Base-by-base conservation (phyloP, 106 monocot species). In the Acanthochlamys bracteata region DNA sequence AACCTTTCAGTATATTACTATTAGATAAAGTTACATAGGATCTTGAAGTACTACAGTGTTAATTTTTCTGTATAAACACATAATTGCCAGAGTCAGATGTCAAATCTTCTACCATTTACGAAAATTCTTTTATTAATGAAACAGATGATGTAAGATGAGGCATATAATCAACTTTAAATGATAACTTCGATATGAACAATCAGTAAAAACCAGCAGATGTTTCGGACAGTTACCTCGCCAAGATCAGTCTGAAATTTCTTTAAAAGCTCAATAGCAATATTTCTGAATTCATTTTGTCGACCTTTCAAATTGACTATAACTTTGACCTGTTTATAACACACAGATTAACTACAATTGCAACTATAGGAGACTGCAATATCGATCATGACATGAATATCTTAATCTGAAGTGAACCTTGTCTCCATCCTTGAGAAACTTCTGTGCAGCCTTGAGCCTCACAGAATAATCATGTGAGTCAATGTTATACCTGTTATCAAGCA, bases 381-480 rank as follows among this genome's bases (percentile, higher is more conserved):
- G 40, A 14, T 60, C 23, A 33, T 10, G 15, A 39, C 0, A 68
- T 19, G 14, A 42, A 45, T 23, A 16, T 14, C 22, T 7, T 25
- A 7, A 4, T 14, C 15, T 23, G 26, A 57, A 53, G 45, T 2
- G 25, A 59, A 96, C 96, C 90, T 96, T 96, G 60, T 90, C 82
- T 68, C 91, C 96, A 78, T 80, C 87, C 64, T 80, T 96, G 61
- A 96, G 83, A 70, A 96, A 91, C 64, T 73, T 96, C 59, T 78
- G 79, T 40, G 84, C 91, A 73, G 90, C 84, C 60, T 63, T 91
- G 61, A 88, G 67, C 71, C 87, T 88, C 59, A 91, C 90, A 67
- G 85, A 68, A 76, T 96, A 96, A 76, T 96, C 96, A 73, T 91
- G 90, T 27, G 80, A 84, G 45, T 96, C 96, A 66, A 96, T 96